Evolutionary conservation across 2,329 filamentous ascomycete species (phyloP).

Genomic region (Apiospora hydei): DNA sequence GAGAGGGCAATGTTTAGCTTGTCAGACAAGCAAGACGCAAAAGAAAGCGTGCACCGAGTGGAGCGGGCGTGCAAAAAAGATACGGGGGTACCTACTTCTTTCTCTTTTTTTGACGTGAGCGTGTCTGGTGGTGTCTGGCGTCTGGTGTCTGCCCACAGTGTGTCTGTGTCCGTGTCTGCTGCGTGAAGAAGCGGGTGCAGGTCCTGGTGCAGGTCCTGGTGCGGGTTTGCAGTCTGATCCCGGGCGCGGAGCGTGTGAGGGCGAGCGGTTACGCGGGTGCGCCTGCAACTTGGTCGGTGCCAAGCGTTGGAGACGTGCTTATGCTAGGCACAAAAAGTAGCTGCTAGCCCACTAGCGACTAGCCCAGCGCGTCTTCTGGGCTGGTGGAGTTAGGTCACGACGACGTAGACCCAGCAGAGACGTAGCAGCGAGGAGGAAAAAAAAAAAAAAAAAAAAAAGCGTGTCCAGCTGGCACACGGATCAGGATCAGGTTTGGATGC

Average conservation of each 20-base stretch:
- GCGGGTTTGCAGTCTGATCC: slow-evolving; percentile 4
- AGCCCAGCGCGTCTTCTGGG: slow-evolving; percentile 9
- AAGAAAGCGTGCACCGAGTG: slow-evolving; percentile 20
- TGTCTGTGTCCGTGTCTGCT: background rate
- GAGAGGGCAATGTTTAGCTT: slow-evolving; percentile 22
- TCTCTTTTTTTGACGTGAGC: slow-evolving; percentile 9
- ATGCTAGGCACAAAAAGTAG: background rate
- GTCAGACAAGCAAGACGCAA: slow-evolving; percentile 15
- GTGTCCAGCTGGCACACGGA: slow-evolving; percentile 19
- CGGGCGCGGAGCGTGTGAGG: background rate
- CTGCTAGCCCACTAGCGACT: background rate
- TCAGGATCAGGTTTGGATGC: background rate
- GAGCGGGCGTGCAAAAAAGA: slow-evolving; percentile 15
- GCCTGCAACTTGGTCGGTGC: slow-evolving; percentile 3
- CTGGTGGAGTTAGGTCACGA: slow-evolving; percentile 19
- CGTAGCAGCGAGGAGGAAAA: background rate
- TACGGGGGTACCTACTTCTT: background rate
- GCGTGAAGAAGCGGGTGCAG: background rate
- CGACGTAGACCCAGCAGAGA: background rate
- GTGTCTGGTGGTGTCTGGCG: slow-evolving; percentile 1
- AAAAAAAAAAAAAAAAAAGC: background rate
- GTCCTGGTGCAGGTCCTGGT: background rate
- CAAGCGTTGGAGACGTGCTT: slow-evolving; percentile 12
- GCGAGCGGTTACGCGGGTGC: slow-evolving; percentile 10
- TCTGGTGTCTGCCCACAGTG: background rate